phyloP scores from a whole-genome alignment of 169 alveolate species.

The Plasmodium cynomolgi region DNA sequence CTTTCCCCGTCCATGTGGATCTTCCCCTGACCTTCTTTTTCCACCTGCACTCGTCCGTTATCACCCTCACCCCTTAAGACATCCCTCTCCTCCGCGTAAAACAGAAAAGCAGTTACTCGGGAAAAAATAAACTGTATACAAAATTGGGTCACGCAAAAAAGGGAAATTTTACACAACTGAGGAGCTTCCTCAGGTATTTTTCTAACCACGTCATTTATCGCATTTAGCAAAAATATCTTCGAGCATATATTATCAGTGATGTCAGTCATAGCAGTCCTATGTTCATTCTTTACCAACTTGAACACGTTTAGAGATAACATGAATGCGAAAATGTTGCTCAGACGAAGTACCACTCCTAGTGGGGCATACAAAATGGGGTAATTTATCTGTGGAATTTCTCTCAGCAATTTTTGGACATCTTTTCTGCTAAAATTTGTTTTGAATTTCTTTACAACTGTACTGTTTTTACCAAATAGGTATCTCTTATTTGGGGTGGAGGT shows the following conservation, averaged over 20 bases:
- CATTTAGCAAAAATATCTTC: constrained; percentile 35
- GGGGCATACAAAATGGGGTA: not conserved
- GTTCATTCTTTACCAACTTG: constrained; percentile 14
- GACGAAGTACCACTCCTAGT: not conserved
- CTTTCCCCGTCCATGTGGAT: not conserved
- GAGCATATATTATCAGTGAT: constrained; percentile 37
- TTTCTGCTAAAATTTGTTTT: constrained; percentile 9
- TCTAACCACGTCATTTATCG: constrained; percentile 57
- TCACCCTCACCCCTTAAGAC: not conserved
- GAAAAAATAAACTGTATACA: constrained; percentile 10
- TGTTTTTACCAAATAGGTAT: not conserved
- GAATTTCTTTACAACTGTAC: not conserved
- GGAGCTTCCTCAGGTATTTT: not conserved
- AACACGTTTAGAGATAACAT: constrained; percentile 22
- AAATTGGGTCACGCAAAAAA: constrained; percentile 38
- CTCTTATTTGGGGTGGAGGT: not conserved
- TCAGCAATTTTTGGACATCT: not conserved
- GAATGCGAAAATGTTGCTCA: constrained; percentile 30
- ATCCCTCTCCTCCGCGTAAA: not conserved
- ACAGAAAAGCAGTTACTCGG: not conserved
- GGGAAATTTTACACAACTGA: not conserved
- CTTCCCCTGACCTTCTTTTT: not conserved
- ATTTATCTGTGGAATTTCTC: not conserved
- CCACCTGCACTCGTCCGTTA: not conserved
- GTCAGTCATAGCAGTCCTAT: constrained; percentile 16